Base-by-base conservation (phyloP, 805 yeast species). In the Metschnikowia gelsemii region DNA sequence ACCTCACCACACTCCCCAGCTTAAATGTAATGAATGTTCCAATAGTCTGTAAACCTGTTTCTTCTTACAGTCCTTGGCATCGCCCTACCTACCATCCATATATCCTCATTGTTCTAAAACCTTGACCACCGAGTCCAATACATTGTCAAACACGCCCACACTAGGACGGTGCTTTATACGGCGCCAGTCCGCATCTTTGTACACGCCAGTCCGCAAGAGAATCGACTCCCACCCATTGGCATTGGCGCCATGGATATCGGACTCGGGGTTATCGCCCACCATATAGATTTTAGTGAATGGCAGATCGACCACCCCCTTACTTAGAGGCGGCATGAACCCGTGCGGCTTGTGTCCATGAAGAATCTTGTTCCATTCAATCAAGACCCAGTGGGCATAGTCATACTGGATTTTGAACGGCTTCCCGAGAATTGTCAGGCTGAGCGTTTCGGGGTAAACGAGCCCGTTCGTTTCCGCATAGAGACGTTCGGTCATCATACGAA, bases 251-350 rank as follows among this genome's bases (percentile, higher is more conserved):
- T 75, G 73, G 40, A 93, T 93, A 59, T 93, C 99, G 37, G 89
- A 79, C 21, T 83, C 93, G 3, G 97, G 98, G 61, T 93, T 93
- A 64, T 93, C 99, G 21, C 99, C 99, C 25, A 93, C 87, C 99
- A 93, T 93, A 64, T 74, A 90, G 2, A 93, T 84, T n/a, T 74
- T 63, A 26, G 70, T 66, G 52, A 84, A 65, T 5, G 70, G 70
- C 32, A 63, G 50, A 14, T 47, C 43, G 13, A 20, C 38, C 1
- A 70, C 68, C 2, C 72, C 50, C n/a, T 50, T 52, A 21, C 77
- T 74, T 40, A 81, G 61, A 16, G 54, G 57, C 1, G 85, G 85
- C 30, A 61, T 25, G 36, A 50, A 50, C 7, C 38, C 52, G 32
- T 44, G 51, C 20, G 40, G 45, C 29, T 24, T 19, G 42, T 50